phyloP scores from a whole-genome alignment of 495 filamentous ascomycete genomes.

The Xylaria sp. region DNA sequence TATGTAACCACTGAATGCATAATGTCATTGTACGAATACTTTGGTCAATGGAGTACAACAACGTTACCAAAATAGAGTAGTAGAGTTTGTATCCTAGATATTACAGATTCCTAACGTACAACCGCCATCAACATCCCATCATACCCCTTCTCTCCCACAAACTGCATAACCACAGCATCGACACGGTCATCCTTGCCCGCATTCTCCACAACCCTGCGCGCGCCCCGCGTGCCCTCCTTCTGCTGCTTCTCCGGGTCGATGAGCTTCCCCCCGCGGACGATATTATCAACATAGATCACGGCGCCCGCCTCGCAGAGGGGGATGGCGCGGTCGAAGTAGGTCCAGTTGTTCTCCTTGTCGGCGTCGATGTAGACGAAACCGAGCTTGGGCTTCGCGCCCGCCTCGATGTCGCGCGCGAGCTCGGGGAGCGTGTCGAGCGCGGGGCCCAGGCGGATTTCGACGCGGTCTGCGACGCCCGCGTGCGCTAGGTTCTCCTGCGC shows the following conservation, averaged over 20 bases:
- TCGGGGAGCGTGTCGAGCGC: conserved; percentile 16
- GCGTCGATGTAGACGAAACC: conserved; percentile 29
- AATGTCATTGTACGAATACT: not conserved
- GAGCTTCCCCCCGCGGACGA: conserved; percentile 27
- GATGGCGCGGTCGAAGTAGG: conserved; percentile 19
- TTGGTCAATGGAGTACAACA: not conserved
- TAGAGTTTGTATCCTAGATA: not conserved
- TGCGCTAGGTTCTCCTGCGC: conserved; percentile 20
- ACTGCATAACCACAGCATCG: conserved; percentile 57
- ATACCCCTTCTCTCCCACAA: conserved; percentile 59
- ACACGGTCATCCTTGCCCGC: conserved; percentile 53
- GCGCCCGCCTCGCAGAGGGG: conserved; percentile 21
- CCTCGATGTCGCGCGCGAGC: conserved; percentile 10
- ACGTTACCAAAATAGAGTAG: too few relatives aligned
- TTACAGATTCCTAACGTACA: conserved; percentile 18
- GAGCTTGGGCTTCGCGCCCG: conserved; percentile 9
- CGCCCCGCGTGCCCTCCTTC: conserved; percentile 23
- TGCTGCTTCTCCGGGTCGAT: conserved; percentile 20
- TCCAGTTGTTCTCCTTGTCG: conserved; percentile 23
- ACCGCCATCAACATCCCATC: conserved; percentile 50
- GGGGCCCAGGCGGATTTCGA: conserved; percentile 16
- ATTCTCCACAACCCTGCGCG: conserved; percentile 50
- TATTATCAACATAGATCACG: conserved; percentile 26
- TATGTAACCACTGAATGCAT: not conserved
- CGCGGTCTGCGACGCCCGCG: conserved; percentile 18